Evolutionary conservation across 257 asterid genomes (phyloP).

Genomic region (Coffea eugenioides): DNA sequence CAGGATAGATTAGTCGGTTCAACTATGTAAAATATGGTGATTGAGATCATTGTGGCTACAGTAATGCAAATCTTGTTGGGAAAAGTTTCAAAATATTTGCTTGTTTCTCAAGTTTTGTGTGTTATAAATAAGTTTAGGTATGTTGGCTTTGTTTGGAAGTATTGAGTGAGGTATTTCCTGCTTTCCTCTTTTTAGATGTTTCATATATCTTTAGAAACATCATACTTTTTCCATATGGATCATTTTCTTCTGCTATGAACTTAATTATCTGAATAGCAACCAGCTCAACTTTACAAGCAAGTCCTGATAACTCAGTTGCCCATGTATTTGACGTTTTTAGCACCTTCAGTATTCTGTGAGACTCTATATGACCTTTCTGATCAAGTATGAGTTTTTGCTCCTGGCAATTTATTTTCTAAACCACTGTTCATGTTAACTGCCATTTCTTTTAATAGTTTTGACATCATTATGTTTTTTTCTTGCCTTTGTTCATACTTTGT

Average conservation of each 20-base stretch:
- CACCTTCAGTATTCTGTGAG: background rate
- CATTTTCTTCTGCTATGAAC: background rate
- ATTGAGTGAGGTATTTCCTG: background rate
- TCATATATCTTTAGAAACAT: background rate
- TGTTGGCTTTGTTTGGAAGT: background rate
- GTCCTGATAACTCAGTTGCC: background rate
- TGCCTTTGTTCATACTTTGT: background rate
- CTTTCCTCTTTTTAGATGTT: background rate
- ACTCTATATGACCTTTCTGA: background rate
- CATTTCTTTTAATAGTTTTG: background rate
- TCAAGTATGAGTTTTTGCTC: background rate
- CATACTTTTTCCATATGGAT: background rate
- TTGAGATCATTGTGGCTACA: background rate
- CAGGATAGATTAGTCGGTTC: background rate
- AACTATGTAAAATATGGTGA: background rate
- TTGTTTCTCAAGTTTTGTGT: background rate
- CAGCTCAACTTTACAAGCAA: background rate
- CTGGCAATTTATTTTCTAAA: background rate
- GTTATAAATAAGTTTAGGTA: background rate
- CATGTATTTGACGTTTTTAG: background rate
- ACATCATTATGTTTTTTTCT: background rate
- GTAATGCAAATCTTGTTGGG: background rate
- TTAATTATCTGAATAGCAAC: background rate
- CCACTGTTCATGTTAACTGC: background rate
- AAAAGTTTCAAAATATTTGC: background rate